phyloP scores from a whole-genome alignment of 345 rosid genomes.

The Lepidium aucheri region DNA sequence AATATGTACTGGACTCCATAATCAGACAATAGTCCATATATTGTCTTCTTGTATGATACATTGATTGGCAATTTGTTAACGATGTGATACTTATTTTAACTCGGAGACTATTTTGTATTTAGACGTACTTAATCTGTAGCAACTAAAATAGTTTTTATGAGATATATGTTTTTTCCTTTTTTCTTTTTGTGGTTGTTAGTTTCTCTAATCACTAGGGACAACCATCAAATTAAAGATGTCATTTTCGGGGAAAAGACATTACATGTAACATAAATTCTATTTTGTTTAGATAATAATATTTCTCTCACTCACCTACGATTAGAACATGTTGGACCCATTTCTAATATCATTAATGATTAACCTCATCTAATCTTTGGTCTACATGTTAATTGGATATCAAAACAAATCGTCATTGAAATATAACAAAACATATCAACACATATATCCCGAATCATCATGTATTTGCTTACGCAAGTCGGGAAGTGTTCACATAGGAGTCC shows the following conservation, averaged over 20 bases:
- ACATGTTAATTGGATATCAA: background rate
- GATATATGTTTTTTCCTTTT: background rate
- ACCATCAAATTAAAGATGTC: background rate
- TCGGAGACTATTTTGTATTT: background rate
- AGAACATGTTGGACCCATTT: constrained; percentile 7
- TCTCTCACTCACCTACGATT: background rate
- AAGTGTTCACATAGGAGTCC: background rate
- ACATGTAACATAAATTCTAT: background rate
- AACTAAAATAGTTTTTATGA: background rate
- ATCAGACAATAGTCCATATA: constrained; percentile 5
- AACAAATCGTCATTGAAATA: background rate
- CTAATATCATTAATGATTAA: background rate
- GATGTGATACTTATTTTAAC: background rate
- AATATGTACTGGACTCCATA: background rate
- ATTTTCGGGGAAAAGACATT: background rate
- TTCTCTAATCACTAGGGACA: background rate
- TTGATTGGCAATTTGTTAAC: background rate
- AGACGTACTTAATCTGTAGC: background rate
- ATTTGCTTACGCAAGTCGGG: background rate
- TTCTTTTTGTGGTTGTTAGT: constrained; percentile 11
- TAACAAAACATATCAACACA: background rate
- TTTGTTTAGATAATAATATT: background rate
- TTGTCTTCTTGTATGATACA: background rate
- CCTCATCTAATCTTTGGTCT: background rate
- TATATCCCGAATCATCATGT: background rate